Evolutionary conservation across 2,329 filamentous ascomycete species (phyloP).

Genomic region (Xylaria sp.): DNA sequence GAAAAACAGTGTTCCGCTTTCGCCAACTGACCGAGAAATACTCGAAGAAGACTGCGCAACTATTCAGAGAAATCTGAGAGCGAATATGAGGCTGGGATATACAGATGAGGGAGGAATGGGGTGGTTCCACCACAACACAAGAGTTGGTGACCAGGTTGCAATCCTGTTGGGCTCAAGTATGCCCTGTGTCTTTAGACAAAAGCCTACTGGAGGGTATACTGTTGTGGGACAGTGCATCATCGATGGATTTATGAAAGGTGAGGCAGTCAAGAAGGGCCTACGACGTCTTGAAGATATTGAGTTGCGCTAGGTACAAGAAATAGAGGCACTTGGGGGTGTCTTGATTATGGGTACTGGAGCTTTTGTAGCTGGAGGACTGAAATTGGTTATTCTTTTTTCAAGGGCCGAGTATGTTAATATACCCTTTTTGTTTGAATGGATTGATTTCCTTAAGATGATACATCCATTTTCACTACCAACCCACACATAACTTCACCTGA

Average conservation of each 20-base stretch:
- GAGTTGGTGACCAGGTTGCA: constrained; percentile 27
- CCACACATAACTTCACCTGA: too few relatives aligned
- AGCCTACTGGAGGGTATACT: constrained; percentile 20
- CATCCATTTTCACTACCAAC: too few relatives aligned
- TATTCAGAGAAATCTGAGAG: constrained; percentile 26
- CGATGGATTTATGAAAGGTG: constrained; percentile 34
- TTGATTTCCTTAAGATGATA: too few relatives aligned
- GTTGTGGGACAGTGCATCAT: constrained; percentile 32
- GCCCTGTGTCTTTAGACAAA: constrained; percentile 34
- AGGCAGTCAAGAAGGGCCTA: constrained; percentile 32
- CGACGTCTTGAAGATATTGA: constrained; percentile 28
- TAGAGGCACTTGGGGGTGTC: not conserved
- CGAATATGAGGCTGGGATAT: constrained; percentile 35
- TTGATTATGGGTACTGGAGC: too few relatives aligned
- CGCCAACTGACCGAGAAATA: constrained; percentile 2
- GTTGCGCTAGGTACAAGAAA: constrained; percentile 19
- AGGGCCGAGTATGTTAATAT: constrained; percentile 4
- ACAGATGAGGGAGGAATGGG: constrained; percentile 31
- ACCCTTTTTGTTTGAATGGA: not conserved
- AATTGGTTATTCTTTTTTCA: not conserved
- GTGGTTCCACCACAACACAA: constrained; percentile 31
- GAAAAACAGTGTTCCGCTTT: constrained; percentile 22
- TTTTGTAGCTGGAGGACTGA: not conserved
- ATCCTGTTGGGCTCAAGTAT: constrained; percentile 33
- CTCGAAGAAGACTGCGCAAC: constrained; percentile 25